A percentile compares a stretch with the other conserved stretches of the same genome.
Evolutionary conservation across 1,139 yeast genomes (phyloP).

Genomic region (Magnusiomyces tetraspermus): DNA sequence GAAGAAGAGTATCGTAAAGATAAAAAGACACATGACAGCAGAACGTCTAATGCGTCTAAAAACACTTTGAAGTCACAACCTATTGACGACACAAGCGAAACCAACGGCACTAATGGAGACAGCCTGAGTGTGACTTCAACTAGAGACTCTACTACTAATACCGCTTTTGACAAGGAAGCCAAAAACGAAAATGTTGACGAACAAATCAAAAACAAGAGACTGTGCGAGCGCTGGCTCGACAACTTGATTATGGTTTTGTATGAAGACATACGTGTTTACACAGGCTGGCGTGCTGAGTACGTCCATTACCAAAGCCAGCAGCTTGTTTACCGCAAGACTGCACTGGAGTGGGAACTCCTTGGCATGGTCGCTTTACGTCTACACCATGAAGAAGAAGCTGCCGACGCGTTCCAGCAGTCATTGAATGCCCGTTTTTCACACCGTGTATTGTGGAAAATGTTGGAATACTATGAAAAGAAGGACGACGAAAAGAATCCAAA

Average conservation of each 20-base stretch:
- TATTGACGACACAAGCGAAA: background rate
- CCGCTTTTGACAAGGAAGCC: conserved; percentile 1
- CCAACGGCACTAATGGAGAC: background rate
- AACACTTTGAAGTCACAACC: background rate
- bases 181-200: conserved; percentile 10
- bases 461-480: conserved; percentile 44
- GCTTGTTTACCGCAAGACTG: conserved; percentile 63
- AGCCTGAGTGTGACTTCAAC: background rate
- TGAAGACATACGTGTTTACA: conserved; percentile 77
- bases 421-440: conserved; percentile 74
- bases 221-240: conserved; percentile 94
- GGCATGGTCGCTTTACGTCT: conserved; percentile 76
- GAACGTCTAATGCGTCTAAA: background rate
- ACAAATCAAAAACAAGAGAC: conserved; percentile 53
- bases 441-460: conserved; percentile 63
- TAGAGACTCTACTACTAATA: background rate
- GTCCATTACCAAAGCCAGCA: conserved; percentile 71
- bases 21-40: conserved; percentile 23
- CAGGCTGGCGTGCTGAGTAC: conserved; percentile 88
- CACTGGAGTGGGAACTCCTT: conserved; percentile 88
- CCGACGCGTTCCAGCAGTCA: conserved; percentile 69
- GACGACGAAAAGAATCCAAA: conserved; percentile 8
- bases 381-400: conserved; percentile 69
- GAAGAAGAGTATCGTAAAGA: conserved; percentile 64
- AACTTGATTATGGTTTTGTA: conserved; percentile 76